Percentiles rank a stretch among this genome's conserved stretches.
Evolutionary conservation across 1,284 basidiomycete genomes (phyloP).

Genomic region (Ceratobasidium sp.): DNA sequence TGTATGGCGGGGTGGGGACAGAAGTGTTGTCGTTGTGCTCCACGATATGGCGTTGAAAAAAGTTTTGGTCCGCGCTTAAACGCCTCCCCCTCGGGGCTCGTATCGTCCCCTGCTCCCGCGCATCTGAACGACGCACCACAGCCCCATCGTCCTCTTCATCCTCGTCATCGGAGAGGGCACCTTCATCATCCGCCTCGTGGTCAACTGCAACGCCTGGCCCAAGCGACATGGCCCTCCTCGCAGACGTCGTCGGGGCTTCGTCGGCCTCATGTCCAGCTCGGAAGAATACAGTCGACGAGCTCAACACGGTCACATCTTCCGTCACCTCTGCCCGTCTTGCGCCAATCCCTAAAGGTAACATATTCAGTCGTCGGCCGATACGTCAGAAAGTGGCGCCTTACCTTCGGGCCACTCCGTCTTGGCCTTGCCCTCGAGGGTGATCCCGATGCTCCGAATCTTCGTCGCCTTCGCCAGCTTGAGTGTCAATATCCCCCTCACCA

Average conservation of each 20-base stretch:
- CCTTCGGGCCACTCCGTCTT: slow-evolving; percentile 88
- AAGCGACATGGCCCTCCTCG: slow-evolving; percentile 75
- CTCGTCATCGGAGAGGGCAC: slow-evolving; percentile 53
- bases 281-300: slow-evolving; percentile 79
- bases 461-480: slow-evolving; percentile 85
- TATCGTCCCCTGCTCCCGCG: slow-evolving; percentile 36
- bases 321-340: slow-evolving; percentile 80
- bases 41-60: slow-evolving; percentile 40
- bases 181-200: slow-evolving; percentile 52
- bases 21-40: slow-evolving; percentile 28
- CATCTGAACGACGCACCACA: slow-evolving; percentile 46
- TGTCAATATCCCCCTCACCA: slow-evolving; percentile 88
- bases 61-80: slow-evolving; percentile 42
- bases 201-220: slow-evolving; percentile 72
- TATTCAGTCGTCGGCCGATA: slow-evolving; percentile 32
- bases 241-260: slow-evolving; percentile 25
- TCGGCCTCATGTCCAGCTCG: slow-evolving; percentile 57
- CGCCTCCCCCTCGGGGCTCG: slow-evolving; percentile 24
- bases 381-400: slow-evolving; percentile 54
- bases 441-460: slow-evolving; percentile 85
- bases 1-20: slow-evolving; percentile 36
- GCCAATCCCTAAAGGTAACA: slow-evolving; percentile 70
- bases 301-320: slow-evolving; percentile 83
- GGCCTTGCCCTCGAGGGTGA: slow-evolving; percentile 79
- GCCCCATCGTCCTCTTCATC: slow-evolving; percentile 54